Base-by-base conservation (phyloP, 2,329 filamentous ascomycete genomes). In the Gremmenia infestans region DNA sequence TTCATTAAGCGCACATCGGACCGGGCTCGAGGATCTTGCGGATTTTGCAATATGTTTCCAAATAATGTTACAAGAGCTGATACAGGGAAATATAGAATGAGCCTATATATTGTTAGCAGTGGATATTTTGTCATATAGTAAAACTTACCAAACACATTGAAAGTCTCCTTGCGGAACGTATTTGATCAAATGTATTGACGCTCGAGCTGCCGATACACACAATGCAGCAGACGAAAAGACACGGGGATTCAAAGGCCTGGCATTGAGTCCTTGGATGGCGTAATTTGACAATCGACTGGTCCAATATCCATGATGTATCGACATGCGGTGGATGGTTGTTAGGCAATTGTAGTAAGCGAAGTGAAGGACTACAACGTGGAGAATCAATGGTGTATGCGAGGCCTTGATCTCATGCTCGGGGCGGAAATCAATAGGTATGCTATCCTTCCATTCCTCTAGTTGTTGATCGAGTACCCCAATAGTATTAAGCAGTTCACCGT, bases 311-410 rank as follows among this genome's bases (percentile, higher is more conserved):
- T 97, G 92, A 66, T 97, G 94, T 32, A 97, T 89, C 43, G 91
- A 96, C 94, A 97, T 99, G 51, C 94, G 89, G 71, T 99, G 94
- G 61, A 99, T 97, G 0, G 94, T 99, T 0, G 93, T 97, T 51
- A 99, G 75, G 66, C 92, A 97, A 71, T 99, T 99, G 76, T 97
- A 97, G 73, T 99, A 99, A 1, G 91, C 87, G 67, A 99, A 95
- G 71, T 99, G 94, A 56, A 99, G 76, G 70, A 96, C 90, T 58
- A 96, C 92, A 52, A 99, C 85, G 63, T 97, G 93, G 19, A 99
- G 78, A 19, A 97, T 92, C n/a, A 97, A 79, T 0, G 93, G 92
- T 0, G 91, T 95, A 71, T 97, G 91, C 0, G 88, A 88, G 0
- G 91, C 90, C 71, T 91, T 92, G 72, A 99, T 97, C 72, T 97